phyloP scores from a whole-genome alignment of 768 basidiomycete genomes.

The Lactarius trivialis region DNA sequence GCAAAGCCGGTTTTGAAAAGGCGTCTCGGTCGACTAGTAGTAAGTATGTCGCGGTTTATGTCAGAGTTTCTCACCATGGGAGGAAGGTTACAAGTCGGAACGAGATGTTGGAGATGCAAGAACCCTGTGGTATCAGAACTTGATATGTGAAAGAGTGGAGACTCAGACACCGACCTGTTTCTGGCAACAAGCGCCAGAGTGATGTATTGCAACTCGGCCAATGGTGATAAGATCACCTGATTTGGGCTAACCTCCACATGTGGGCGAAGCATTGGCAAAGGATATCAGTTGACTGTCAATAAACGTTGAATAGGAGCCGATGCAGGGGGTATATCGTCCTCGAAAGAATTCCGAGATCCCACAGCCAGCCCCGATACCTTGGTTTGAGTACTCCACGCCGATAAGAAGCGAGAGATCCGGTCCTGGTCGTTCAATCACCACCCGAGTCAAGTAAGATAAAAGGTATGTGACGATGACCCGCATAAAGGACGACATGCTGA shows the following conservation, averaged over 20 bases:
- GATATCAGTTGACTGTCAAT: not conserved
- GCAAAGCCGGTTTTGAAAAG: not conserved
- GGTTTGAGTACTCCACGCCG: not conserved
- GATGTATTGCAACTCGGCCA: not conserved
- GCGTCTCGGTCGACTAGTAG: not conserved
- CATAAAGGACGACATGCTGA: not conserved
- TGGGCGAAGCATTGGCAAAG: not conserved
- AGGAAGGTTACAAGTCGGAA: not conserved
- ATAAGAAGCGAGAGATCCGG: not conserved
- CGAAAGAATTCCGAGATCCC: not conserved
- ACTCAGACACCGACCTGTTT: not conserved
- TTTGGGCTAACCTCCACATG: not conserved
- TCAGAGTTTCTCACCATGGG: not conserved
- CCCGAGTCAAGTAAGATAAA: not conserved
- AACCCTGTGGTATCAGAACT: not conserved
- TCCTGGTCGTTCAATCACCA: not conserved
- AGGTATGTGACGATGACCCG: not conserved
- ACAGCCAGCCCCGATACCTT: not conserved
- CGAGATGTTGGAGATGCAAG: not conserved
- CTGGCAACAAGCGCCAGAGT: not conserved
- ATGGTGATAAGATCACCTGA: slow-evolving; percentile 1
- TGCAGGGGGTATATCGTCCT: not conserved
- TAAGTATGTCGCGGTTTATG: not conserved
- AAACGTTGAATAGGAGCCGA: not conserved
- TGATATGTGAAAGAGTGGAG: not conserved